Base-by-base conservation (phyloP, 768 basidiomycete genomes). In the Pseudohyphozyma bogoriensis region DNA sequence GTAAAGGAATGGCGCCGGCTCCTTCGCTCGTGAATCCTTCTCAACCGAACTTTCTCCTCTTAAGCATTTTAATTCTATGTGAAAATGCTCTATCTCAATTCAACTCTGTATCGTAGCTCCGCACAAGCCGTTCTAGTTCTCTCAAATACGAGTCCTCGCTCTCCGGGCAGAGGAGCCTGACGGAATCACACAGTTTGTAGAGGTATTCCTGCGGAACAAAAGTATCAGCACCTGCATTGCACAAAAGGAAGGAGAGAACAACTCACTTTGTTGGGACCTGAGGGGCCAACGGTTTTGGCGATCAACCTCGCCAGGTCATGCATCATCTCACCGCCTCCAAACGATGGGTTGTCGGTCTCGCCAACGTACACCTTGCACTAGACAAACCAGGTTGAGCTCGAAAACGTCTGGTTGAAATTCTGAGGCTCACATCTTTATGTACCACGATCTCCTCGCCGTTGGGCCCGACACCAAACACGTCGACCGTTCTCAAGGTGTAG, bases 241-340 rank as follows among this genome's bases (percentile, higher is more conserved):
- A 58, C 51, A 5, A 28, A 15, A 1, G 18, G 32, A 2, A 44
- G 18, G 31, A 37, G 37, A 12, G 42, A 39, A 11, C 16, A 4
- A 56, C 72, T 33, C 37, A 86, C 90, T 78, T 90, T 92, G 77
- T 97, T 97, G 3, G 77, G 80, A 1, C 92, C 92, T 0, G 91
- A 95, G 0, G 91, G 90, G 1, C 92, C 92, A 0, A 82, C 79
- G 0, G 86, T 83, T 29, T 74, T 73, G 80, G 83, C 85, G 52
- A 97, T 93, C 5, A 77, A 77, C 35, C 79, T 69, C 0, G 89
- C 83, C 6, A 92, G 80, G 3, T 67, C 58, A 40, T 83, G 80
- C n/a, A 90, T 75, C 0, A 85, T 82, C 71, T 92, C 87, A 10
- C 85, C 84, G 4, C 88, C 91, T 50, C 89, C 78, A 72, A 96